Conservation (phyloP, 2,329 filamentous ascomycete species). For the Venturia pyrina region DNA sequence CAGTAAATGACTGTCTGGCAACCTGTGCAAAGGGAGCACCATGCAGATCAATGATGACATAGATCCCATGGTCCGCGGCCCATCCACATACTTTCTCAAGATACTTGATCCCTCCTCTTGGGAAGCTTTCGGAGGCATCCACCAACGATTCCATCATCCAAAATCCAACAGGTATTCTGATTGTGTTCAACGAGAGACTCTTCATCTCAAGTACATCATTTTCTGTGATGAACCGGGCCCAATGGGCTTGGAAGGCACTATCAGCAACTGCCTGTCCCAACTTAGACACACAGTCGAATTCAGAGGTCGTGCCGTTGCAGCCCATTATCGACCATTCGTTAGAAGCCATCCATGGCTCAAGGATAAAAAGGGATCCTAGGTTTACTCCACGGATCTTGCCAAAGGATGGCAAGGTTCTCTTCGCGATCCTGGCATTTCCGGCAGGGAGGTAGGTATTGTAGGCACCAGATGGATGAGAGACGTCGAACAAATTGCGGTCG, state of each 20-base stretch:
- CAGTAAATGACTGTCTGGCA: constrained; percentile 38
- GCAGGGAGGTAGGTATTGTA: neutral
- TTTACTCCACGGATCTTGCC: constrained; percentile 46
- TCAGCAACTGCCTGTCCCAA: constrained; percentile 39
- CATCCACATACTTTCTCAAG: constrained; percentile 38
- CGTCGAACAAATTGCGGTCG: neutral
- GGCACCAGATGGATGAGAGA: neutral
- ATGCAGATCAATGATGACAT: constrained; percentile 46
- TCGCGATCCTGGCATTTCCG: neutral
- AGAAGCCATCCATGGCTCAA: constrained; percentile 45
- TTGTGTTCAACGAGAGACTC: constrained; percentile 42
- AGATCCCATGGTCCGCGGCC: constrained; percentile 40
- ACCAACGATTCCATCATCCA: constrained; percentile 45
- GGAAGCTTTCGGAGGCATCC: constrained; percentile 42
- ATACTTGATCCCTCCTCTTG: constrained; percentile 37
- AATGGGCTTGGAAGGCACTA: constrained; percentile 40
- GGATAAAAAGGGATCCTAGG: constrained; percentile 41
- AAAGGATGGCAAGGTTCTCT: neutral
- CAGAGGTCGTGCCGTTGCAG: constrained; percentile 35
- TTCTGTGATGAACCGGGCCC: constrained; percentile 40
- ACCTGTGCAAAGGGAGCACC: constrained; percentile 42
- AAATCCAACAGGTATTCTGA: constrained; percentile 46
- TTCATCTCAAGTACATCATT: constrained; percentile 41
- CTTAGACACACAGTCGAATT: constrained; percentile 44
- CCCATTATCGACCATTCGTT: constrained; percentile 39